phyloP scores from a whole-genome alignment of 345 rosid genomes.

The Citrus medica region DNA sequence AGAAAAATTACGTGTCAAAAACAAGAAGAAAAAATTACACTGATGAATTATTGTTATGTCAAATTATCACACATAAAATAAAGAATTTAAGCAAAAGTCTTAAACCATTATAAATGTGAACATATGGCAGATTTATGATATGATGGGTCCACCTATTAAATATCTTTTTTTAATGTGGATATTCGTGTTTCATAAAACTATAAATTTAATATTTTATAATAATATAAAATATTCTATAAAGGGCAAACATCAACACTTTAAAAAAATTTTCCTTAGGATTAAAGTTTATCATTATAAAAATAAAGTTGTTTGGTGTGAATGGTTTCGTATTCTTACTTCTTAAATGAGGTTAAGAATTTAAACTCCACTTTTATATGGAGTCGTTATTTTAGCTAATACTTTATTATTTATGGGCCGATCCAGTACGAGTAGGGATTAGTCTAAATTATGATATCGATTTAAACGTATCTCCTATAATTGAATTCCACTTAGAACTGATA shows the following conservation, averaged over 20 bases:
- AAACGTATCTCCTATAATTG: accelerated
- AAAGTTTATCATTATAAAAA: too few relatives aligned
- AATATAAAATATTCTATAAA: too few relatives aligned
- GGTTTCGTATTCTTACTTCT: accelerated
- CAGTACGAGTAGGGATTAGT: accelerated
- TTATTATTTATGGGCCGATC: accelerated
- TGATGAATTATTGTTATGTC: neutral
- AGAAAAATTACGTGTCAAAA: too few relatives aligned
- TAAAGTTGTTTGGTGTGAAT: too few relatives aligned
- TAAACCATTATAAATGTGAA: neutral
- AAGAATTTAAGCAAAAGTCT: neutral
- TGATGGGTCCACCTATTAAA: neutral
- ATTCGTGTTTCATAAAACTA: too few relatives aligned
- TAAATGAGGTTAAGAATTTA: accelerated
- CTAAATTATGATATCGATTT: accelerated
- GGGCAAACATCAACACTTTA: too few relatives aligned
- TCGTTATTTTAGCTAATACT: accelerated
- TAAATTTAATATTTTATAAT: too few relatives aligned
- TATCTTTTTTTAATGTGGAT: too few relatives aligned
- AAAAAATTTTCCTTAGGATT: accelerated
- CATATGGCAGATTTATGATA: neutral
- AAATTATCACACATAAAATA: neutral
- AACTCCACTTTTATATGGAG: accelerated
- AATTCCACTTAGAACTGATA: accelerated
- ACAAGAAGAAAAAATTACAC: too few relatives aligned